Evolutionary conservation across 352 stramenopile genomes (phyloP), one percentile per base, ranked within the genome.

Genomic region (Pythium chondricola): DNA sequence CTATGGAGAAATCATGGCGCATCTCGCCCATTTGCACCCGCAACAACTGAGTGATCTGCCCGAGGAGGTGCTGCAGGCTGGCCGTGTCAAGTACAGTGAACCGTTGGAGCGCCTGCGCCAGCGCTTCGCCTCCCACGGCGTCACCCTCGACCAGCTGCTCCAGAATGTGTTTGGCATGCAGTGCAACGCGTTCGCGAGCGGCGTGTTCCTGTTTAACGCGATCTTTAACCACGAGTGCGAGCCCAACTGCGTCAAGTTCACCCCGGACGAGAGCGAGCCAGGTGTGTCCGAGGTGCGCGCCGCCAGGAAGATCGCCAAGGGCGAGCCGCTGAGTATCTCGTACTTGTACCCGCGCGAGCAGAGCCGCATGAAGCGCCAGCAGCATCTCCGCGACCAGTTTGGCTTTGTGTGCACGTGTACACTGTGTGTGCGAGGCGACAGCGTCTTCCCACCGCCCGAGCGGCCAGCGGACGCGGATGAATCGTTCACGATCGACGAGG

Each of bases 151-250:
- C 46, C 83, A 90, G 53, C 74, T 97, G 39, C 63, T 96, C 51
- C 83, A 96, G 42, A 75, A 92, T 32, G 69, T 97, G 24, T 71
- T 98, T 30, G 82, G 75, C 6, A 80, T 98, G 65, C 83, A 96
- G 57, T 98, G 95, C 71, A 98, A 98, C 49, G 89, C 87, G 1
- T 96, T 97, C 30, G 84, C 95, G 56, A 96, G 85, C 25, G 93
- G 93, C 26, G 65, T 98, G 21, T 98, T 97, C 55, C 64, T 96
- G 16, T 92, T 96, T 61, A 94, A 93, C 48, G 87, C 86, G 18
- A 97, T 98, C 69, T 93, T 98, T 57, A 98, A 98, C 70, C 93
- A 98, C 63, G 74, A 88, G 32, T 95, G 86, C 63, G 87, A 96
- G 64, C 89, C 93, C 26, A 98, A 98, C 51, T 97, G 93, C 58